Base-by-base conservation (phyloP, 129 eudicot species). In the Scalesia atractyloides region DNA sequence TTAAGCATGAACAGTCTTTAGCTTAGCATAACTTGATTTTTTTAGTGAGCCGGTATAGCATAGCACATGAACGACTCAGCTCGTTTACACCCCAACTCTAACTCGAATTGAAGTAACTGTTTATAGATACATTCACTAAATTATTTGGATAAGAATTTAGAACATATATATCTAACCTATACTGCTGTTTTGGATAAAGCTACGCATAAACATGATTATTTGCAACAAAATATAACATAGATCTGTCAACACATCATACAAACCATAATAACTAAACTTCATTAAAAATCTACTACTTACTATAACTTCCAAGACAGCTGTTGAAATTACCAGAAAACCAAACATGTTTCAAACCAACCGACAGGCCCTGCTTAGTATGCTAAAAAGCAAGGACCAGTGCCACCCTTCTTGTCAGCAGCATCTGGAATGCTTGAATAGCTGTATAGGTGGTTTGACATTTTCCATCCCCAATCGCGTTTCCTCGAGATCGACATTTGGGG, bases 391-490 rank as follows among this genome's bases (percentile, higher is more conserved):
- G 97, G 97, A 50, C 95, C 95, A 14, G 97, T 91, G 39, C 95
- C 95, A 19, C 85, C 96, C 70, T 83, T 39, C 74, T 72, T 91
- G 14, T 79, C 69, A 18, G 87, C 69, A 18, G 86, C 83, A 52
- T 92, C 95, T 17, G 89, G 86, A 48, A 92, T 56, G 72, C 96
- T 86, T 7, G 85, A 68, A 79, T 92, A 89, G 72, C 75, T 56
- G 75, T 70, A 83, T 18, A 92, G 82, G 36, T 75, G 74, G 82
- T 87, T 92, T 26, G 88, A 77, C 82, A 92, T 80, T 64, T 86
- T 95, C 96, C 97, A 92, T 15, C 96, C 78, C 96, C 97, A 92
- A 72, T 92, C 94, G 34, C 68, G 48, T 74, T 73, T 85, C 75
- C 97, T 83, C 5, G 79, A 64, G 9, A 92, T 73, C 1, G 19